Percentiles rank a stretch among this genome's conserved stretches.
These are phyloP conservation scores for Neurospora crassa DNA, from an alignment of 2,329 filamentous ascomycete genomes.

Conservation along the genomic window DNA sequence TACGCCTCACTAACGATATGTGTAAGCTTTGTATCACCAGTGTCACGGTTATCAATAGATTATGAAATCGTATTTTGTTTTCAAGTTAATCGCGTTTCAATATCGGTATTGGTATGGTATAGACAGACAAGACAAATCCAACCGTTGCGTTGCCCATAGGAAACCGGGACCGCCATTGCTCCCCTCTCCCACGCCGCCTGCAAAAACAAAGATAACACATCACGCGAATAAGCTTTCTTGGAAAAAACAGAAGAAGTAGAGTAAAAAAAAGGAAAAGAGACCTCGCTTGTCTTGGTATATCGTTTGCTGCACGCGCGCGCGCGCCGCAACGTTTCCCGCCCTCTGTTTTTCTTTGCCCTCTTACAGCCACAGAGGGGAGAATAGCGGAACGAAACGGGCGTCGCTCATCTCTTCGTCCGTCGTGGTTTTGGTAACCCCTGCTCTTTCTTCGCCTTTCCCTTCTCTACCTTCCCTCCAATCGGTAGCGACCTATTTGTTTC, in stretches of 20 bases:
- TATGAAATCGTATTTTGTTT: not conserved
- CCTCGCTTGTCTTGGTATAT: not conserved
- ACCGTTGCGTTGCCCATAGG: not conserved
- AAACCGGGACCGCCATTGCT: not conserved
- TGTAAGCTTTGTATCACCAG: not conserved
- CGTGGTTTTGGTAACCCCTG: not conserved
- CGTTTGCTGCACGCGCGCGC: not conserved
- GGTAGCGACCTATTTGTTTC: not conserved
- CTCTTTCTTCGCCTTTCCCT: not conserved
- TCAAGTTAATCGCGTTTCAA: not conserved
- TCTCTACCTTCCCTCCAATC: not conserved
- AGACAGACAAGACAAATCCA: conserved; percentile 1
- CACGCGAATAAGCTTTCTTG: not conserved
- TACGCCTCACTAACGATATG: not conserved
- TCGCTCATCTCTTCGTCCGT: not conserved
- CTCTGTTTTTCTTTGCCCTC: not conserved
- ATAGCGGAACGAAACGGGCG: not conserved
- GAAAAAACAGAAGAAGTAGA: not conserved
- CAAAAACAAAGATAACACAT: not conserved
- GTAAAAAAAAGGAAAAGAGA: not conserved
- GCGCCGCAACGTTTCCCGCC: not conserved
- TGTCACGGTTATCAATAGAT: not conserved
- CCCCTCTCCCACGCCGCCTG: not conserved
- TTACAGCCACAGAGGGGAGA: not conserved
- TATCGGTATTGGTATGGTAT: not conserved